Conservation (phyloP, 306 rosid species). For the Pyrus bretschneideri region DNA sequence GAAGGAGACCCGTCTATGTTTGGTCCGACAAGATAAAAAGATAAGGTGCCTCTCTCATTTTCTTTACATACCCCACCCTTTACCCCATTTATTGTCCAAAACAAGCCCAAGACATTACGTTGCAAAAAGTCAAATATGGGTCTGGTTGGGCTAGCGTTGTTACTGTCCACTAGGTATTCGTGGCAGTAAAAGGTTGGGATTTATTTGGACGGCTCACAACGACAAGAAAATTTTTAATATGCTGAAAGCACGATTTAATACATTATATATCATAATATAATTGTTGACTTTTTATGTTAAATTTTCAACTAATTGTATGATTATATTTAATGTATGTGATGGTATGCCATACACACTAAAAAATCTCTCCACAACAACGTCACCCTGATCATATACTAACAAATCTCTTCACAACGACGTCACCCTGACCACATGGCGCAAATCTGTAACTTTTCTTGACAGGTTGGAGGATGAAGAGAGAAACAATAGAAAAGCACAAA, state of each 20-base stretch:
- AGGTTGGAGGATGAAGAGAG: slow-evolving; percentile 14
- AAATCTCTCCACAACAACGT: neutral
- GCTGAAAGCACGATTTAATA: too few species aligned
- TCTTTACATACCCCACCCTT: neutral
- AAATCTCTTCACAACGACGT: neutral
- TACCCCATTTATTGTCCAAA: neutral
- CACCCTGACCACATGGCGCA: slow-evolving; percentile 24
- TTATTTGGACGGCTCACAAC: neutral
- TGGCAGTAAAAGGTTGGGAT: slow-evolving; percentile 30
- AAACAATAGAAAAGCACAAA: neutral
- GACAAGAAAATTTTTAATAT: too few species aligned
- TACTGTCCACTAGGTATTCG: slow-evolving; percentile 24
- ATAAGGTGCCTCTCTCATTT: slow-evolving; percentile 15
- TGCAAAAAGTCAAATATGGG: neutral
- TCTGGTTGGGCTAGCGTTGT: slow-evolving; percentile 2
- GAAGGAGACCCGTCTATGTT: neutral
- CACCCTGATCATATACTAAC: too few species aligned
- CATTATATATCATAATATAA: too few species aligned
- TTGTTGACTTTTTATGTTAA: too few species aligned
- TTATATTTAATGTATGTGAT: rapidly evolving
- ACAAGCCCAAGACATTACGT: neutral
- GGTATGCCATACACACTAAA: too few species aligned
- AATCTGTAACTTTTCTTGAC: slow-evolving; percentile 8
- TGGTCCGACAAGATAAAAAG: slow-evolving; percentile 43
- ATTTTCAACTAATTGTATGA: too few species aligned